A percentile compares a stretch with the other conserved stretches of the same genome.
Conservation (phyloP, 192 early-diverging fungal species). For the Linnemannia zychae region DNA sequence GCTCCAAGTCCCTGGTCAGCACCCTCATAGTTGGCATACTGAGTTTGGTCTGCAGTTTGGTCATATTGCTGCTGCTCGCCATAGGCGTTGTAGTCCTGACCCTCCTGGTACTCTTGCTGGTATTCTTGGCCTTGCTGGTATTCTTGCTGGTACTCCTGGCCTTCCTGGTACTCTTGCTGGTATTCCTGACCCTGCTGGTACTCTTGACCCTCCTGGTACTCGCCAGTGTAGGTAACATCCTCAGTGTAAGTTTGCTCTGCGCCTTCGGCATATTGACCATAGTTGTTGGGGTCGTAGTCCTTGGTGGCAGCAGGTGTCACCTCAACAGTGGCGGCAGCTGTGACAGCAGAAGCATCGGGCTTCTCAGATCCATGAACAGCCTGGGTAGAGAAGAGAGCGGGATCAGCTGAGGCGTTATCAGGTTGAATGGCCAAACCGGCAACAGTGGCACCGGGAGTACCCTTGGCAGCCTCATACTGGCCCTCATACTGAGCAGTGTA, state of each 20-base stretch:
- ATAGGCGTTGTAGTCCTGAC: conserved; percentile 4
- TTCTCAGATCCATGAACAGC: conserved; percentile 27
- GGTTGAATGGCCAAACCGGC: conserved; percentile 16
- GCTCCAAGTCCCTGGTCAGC: conserved; percentile 20
- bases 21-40: conserved; percentile 2
- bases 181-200: conserved; percentile 10
- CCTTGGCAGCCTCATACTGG: conserved; percentile 14
- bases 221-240: conserved; percentile 1
- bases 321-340: background rate
- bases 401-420: conserved; percentile 21
- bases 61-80: conserved; percentile 25
- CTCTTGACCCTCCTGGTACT: background rate
- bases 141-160: background rate
- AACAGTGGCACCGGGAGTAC: conserved; percentile 13
- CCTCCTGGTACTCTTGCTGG: conserved; percentile 8
- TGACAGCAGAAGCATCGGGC: background rate
- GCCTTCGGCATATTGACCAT: conserved; percentile 12
- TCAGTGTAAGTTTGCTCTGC: conserved; percentile 5
- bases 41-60: conserved; percentile 28
- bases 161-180: conserved; percentile 3
- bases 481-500: conserved; percentile 25
- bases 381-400: conserved; percentile 11
- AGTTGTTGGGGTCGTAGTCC: conserved; percentile 6
- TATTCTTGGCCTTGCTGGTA: conserved; percentile 1
- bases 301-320: background rate